Evolutionary conservation across 73 alveolate genomes (phyloP), one percentile per base, ranked within the genome.

Genomic region (Paramecium tetraurelia): DNA sequence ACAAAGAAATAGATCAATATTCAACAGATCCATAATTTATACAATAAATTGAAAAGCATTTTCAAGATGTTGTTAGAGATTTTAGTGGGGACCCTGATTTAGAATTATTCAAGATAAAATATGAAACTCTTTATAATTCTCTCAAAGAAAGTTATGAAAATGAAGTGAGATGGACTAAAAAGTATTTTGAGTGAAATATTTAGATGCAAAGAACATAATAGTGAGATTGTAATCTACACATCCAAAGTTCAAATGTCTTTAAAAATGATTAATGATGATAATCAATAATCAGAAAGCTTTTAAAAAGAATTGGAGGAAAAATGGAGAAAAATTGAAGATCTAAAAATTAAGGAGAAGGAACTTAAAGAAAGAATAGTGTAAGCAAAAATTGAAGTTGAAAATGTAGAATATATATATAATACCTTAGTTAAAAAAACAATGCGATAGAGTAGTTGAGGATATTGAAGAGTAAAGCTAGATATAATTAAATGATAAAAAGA

Each of bases 71-170:
- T 21, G 87, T 89, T 14, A 69, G 88, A 71, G 94, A 89, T 89
- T 89, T 89, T 72, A 59, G 89, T 36, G 94, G 94, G 29, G 94
- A 89, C 77, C 92, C 94, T 21, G 94, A 89, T 18, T 71, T 89
- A 21, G 87, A 89, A 43, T 77, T 70, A 70, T 89, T 89, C 50
- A 89, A 89, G 75, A 89, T 89, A 21, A 46, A 89, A 89, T 89
- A 89, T 46, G 94, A 89, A 89, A 70, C 94, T 11, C 94, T 89
- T 71, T 89, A 89, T 33, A 89, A 89, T 89, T 70, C 94, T 21
- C 40, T 89, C 11, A 89, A 89, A 50, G 89, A 89, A 46, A 58
- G 92, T 38, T 70, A 70, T 69, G 87, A 89, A 24, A 63, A 77
- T 40, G 94, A 89, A 29, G 85, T 70, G 12, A 58, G 94, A 16